phyloP scores from a whole-genome alignment of 2,329 filamentous ascomycete genomes.

The Aspergillus bombycis region DNA sequence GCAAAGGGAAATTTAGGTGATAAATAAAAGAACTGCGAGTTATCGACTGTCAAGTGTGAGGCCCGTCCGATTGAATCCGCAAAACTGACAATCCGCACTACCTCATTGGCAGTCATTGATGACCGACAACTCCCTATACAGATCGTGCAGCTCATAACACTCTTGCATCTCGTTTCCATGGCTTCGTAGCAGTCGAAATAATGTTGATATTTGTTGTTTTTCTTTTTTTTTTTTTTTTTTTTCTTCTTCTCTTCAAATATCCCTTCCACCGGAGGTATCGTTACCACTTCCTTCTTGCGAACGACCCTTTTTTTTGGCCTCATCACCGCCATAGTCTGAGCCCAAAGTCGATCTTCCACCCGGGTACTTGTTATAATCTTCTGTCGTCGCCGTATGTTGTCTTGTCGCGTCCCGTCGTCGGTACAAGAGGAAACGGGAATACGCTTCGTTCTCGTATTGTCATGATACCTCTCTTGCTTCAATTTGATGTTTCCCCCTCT shows the following conservation, averaged over 20 bases:
- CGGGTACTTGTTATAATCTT: not conserved
- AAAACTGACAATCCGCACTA: slow-evolving; percentile 10
- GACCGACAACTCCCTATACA: slow-evolving; percentile 24
- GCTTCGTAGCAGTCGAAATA: slow-evolving; percentile 29
- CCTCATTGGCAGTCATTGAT: slow-evolving; percentile 9
- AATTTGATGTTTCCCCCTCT: not conserved
- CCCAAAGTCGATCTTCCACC: not conserved
- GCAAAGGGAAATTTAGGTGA: slow-evolving; percentile 18
- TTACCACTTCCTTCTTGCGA: slow-evolving; percentile 4
- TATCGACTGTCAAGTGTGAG: slow-evolving; percentile 11
- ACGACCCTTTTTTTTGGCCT: not conserved
- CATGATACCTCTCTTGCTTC: not conserved
- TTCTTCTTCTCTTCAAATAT: slow-evolving; percentile 12
- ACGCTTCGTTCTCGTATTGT: not conserved
- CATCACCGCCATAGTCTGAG: not conserved
- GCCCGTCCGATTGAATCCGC: slow-evolving; percentile 7
- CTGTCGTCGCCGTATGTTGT: not conserved
- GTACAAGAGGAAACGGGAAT: not conserved
- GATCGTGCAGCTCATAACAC: slow-evolving; percentile 38
- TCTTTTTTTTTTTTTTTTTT: not conserved
- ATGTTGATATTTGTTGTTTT: slow-evolving; percentile 16
- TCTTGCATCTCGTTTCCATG: slow-evolving; percentile 36
- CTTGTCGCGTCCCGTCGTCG: not conserved
- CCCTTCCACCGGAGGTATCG: slow-evolving; percentile 1
- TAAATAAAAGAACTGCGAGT: slow-evolving; percentile 17